phyloP scores from a whole-genome alignment of 345 rosid species.

The Pistacia atlantica region DNA sequence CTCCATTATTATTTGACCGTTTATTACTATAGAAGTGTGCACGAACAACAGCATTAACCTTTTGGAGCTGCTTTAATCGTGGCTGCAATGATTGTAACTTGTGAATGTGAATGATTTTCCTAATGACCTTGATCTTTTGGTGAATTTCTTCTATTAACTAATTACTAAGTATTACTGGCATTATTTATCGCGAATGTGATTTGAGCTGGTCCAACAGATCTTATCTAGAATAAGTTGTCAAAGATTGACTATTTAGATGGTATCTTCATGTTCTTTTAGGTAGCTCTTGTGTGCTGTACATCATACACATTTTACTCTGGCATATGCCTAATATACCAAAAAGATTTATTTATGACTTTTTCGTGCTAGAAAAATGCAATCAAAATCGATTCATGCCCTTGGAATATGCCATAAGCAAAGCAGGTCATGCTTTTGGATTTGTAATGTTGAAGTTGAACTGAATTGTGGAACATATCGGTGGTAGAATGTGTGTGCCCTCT shows the following conservation, averaged over 20 bases:
- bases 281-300: background rate
- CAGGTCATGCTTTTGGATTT: background rate
- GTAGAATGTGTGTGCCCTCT: background rate
- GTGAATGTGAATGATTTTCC: background rate
- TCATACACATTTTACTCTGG: background rate
- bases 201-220: background rate
- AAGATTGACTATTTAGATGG: background rate
- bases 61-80: background rate
- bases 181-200: background rate
- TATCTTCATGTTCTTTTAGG: background rate
- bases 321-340: background rate
- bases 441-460: background rate
- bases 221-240: background rate
- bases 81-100: background rate
- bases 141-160: background rate
- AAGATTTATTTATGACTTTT: background rate
- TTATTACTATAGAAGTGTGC: background rate
- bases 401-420: background rate
- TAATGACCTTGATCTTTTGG: background rate
- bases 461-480: constrained; percentile 2
- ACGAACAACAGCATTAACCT: background rate
- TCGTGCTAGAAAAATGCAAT: background rate
- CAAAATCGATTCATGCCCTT: background rate
- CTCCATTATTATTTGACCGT: background rate
- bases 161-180: background rate